Evolutionary conservation across 129 eudicot genomes (phyloP).

Genomic region (Ambrosia trifida): DNA sequence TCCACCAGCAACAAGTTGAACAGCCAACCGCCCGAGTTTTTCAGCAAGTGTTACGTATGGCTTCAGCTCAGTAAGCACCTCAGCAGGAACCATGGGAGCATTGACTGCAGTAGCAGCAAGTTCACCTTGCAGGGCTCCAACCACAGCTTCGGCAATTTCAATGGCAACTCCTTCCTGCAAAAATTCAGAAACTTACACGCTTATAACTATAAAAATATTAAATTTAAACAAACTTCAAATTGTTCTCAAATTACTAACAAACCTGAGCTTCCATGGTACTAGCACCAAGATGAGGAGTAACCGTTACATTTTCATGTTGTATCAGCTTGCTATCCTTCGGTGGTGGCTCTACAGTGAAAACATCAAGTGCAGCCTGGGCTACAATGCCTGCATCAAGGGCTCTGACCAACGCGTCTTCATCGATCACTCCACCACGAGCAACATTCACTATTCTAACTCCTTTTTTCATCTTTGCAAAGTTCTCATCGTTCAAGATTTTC

Average conservation of each 20-base stretch:
- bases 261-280: constrained; percentile 99
- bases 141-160: constrained; percentile 99
- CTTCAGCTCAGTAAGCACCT: constrained; percentile 87
- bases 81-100: constrained; percentile 99
- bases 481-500: constrained; percentile 82
- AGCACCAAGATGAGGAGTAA: constrained; percentile 99
- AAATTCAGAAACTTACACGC: neutral
- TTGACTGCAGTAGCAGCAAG: constrained; percentile 99
- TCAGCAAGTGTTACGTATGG: constrained; percentile 87
- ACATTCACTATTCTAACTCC: constrained; percentile 90
- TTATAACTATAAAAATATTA: neutral
- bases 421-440: constrained; percentile 99
- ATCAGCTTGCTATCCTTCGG: constrained; percentile 86
- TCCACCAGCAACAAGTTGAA: constrained; percentile 91
- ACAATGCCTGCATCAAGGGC: constrained; percentile 96
- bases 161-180: constrained; percentile 98
- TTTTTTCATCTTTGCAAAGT: constrained; percentile 94
- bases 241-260: constrained; percentile 12
- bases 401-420: constrained; percentile 88
- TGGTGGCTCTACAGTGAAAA: constrained; percentile 95
- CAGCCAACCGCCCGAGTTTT: constrained; percentile 90
- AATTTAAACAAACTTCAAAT: neutral
- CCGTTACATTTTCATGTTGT: constrained; percentile 83
- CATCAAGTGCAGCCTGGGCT: constrained; percentile 99
- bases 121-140: constrained; percentile 91